Base-by-base conservation (phyloP, 2,329 filamentous ascomycete genomes). In the Bipolaris sorokiniana region DNA sequence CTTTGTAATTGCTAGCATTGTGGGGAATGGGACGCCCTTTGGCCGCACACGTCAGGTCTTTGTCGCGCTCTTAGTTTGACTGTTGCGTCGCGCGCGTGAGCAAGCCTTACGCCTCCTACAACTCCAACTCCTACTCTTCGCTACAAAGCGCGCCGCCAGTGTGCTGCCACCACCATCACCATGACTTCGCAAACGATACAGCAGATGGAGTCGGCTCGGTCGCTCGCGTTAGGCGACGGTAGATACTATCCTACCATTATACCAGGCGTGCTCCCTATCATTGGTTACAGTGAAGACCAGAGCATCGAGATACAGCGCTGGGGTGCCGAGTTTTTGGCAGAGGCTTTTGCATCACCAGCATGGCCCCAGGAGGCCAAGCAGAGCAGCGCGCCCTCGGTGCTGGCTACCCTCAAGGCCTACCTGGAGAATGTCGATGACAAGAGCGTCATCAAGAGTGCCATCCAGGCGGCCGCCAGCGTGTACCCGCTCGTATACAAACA, bases 271-370 rank as follows among this genome's bases (percentile, higher is more conserved):
- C 81, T 98, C n/a, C 92, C 93, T 54, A 93, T 98, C 70, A 90
- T 97, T 77, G 88, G 89, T 59, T 86, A 90, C 49, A 83, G 84
- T 64, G 85, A 91, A 62, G 84, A 86, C 45, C 69, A 74, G 42
- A 69, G 64, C 59, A 79, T 97, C 54, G 91, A 96, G 77, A 81
- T 98, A 70, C 90, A 92, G 77, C 84, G 93, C 89, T 99, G 95
- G 95, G 95, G 94, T 23, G 89, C 93, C 62, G 93, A 97, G 60
- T 99, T 99, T 73, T 83, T 99, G 41, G 92, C 94, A 54, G 95
- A 99, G 81, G 92, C 93, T 2, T 98, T 99, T 79, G 90, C 95
- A 55, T 96, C 91, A 58, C 95, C 96, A n/a, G 87, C 90, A 20
- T 83, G 98, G 68, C 81, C 88, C 18, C 82, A 86, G 57, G 83